Conservation (phyloP, 2,329 filamentous ascomycete genomes). For the Sporothrix dimorphospora region DNA sequence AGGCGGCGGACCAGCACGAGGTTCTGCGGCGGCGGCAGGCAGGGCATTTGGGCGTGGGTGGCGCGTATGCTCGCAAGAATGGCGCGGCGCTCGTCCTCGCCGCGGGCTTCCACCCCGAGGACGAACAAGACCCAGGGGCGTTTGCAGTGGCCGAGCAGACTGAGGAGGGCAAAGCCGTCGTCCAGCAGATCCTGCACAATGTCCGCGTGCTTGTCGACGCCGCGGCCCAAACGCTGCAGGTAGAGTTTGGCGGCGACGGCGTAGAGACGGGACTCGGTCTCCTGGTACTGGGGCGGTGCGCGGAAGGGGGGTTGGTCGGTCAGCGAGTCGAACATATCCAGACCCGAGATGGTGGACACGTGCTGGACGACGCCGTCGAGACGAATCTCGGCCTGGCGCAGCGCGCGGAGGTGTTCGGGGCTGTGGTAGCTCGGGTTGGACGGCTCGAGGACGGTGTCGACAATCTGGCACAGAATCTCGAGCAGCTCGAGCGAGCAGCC, state of each 20-base stretch:
- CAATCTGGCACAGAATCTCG: slow-evolving; percentile 30
- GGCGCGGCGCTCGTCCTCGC: slow-evolving; percentile 28
- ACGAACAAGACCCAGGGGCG: slow-evolving; percentile 33
- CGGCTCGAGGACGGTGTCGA: slow-evolving; percentile 31
- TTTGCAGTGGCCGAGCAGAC: slow-evolving; percentile 5
- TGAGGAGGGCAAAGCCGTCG: background rate
- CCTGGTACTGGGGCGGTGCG: background rate
- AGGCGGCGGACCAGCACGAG: slow-evolving; percentile 18
- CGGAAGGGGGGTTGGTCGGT: background rate
- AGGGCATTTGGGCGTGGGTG: no score
- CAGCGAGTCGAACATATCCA: background rate
- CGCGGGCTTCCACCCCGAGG: slow-evolving; percentile 31
- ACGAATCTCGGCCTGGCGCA: slow-evolving; percentile 29
- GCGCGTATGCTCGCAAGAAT: slow-evolving; percentile 15
- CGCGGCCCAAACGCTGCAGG: slow-evolving; percentile 27
- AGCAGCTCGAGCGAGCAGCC: slow-evolving; percentile 35
- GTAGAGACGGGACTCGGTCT: slow-evolving; percentile 24
- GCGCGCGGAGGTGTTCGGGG: background rate
- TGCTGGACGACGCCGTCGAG: slow-evolving; percentile 30
- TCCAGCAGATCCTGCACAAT: slow-evolving; percentile 11
- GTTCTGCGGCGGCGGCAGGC: slow-evolving; percentile 27
- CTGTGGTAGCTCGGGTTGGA: slow-evolving; percentile 26
- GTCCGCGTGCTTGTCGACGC: background rate
- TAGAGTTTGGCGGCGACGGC: slow-evolving; percentile 28
- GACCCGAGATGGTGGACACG: background rate